Conservation (phyloP, 768 basidiomycete genomes). For the Suillus paluster region DNA sequence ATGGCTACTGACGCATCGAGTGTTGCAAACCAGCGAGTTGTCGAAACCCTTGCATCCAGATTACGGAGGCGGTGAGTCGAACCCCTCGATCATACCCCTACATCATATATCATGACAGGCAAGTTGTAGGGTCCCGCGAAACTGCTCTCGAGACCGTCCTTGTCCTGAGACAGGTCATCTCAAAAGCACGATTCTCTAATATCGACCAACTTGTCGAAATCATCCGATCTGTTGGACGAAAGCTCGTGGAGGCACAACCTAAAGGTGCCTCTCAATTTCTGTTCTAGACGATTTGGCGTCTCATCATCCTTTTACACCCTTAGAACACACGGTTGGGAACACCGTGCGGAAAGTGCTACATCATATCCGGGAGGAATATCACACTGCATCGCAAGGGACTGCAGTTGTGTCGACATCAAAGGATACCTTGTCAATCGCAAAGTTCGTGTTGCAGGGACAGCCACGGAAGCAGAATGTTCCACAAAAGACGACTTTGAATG, state of each 20-base stretch:
- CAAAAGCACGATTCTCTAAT: slow-evolving; percentile 83
- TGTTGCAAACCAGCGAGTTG: slow-evolving; percentile 55
- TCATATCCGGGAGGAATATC: slow-evolving; percentile 94
- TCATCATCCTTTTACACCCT: slow-evolving; percentile 5
- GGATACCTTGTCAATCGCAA: slow-evolving; percentile 71
- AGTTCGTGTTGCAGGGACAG: slow-evolving; percentile 83
- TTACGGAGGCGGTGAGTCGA: slow-evolving; percentile 69
- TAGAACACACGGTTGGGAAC: slow-evolving; percentile 95
- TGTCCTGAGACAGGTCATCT: slow-evolving; percentile 87
- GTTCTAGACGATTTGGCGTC: slow-evolving; percentile 12
- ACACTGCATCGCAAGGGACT: slow-evolving; percentile 68
- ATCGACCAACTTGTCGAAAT: slow-evolving; percentile 84
- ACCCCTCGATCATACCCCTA: slow-evolving; percentile 8
- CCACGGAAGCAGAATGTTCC: slow-evolving; percentile 51
- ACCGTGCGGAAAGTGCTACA: slow-evolving; percentile 92
- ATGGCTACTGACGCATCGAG: slow-evolving; percentile 49
- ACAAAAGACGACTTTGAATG: slow-evolving; percentile 44
- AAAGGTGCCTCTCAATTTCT: slow-evolving; percentile 65
- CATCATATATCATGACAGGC: slow-evolving; percentile 51
- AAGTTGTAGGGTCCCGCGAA: slow-evolving; percentile 88
- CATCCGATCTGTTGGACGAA: slow-evolving; percentile 78
- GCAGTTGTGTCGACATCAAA: slow-evolving; percentile 41
- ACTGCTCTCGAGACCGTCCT: slow-evolving; percentile 90
- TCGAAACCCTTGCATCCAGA: slow-evolving; percentile 72
- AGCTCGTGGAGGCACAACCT: slow-evolving; percentile 88